These are phyloP conservation scores for Botryotinia narcissicola DNA, from an alignment of 2,329 filamentous ascomycete genomes.

Conservation along the genomic window DNA sequence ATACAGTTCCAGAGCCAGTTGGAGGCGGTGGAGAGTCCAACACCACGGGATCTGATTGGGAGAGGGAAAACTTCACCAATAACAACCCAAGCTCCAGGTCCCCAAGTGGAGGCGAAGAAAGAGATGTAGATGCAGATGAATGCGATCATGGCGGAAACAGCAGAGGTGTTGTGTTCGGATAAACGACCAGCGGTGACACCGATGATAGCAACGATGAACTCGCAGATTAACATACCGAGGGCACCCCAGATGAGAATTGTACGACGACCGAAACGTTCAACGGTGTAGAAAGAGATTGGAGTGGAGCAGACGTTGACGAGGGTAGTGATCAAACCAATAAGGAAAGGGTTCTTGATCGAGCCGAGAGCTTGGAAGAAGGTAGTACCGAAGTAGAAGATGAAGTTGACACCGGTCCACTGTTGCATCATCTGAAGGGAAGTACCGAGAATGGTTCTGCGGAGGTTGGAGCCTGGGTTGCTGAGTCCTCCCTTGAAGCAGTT, in stretches of 20 bases:
- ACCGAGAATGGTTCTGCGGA: slow-evolving; percentile 69
- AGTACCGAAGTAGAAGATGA: slow-evolving; percentile 85
- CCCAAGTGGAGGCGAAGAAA: slow-evolving; percentile 89
- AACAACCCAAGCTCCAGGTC: slow-evolving; percentile 71
- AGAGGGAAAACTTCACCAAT: slow-evolving; percentile 91
- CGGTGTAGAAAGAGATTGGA: slow-evolving; percentile 81
- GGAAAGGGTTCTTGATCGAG: slow-evolving; percentile 73
- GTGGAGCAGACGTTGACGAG: slow-evolving; percentile 86
- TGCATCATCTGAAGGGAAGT: slow-evolving; percentile 79
- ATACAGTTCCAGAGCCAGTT: slow-evolving; percentile 89
- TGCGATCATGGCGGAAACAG: slow-evolving; percentile 67
- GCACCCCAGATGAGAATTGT: slow-evolving; percentile 76
- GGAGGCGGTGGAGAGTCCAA: slow-evolving; percentile 80
- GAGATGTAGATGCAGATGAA: slow-evolving; percentile 91
- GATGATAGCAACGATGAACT: slow-evolving; percentile 81
- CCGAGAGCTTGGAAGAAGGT: slow-evolving; percentile 79
- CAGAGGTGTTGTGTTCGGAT: slow-evolving; percentile 53
- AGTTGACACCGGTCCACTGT: slow-evolving; percentile 78
- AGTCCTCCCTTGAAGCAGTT: slow-evolving; percentile 66
- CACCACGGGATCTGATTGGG: slow-evolving; percentile 83
- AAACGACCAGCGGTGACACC: slow-evolving; percentile 61
- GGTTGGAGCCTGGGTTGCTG: slow-evolving; percentile 60
- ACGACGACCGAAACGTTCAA: slow-evolving; percentile 80
- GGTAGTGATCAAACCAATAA: slow-evolving; percentile 82
- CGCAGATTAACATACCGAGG: slow-evolving; percentile 76